Conservation (phyloP, 768 basidiomycete species). For the Exidia glandulosa region DNA sequence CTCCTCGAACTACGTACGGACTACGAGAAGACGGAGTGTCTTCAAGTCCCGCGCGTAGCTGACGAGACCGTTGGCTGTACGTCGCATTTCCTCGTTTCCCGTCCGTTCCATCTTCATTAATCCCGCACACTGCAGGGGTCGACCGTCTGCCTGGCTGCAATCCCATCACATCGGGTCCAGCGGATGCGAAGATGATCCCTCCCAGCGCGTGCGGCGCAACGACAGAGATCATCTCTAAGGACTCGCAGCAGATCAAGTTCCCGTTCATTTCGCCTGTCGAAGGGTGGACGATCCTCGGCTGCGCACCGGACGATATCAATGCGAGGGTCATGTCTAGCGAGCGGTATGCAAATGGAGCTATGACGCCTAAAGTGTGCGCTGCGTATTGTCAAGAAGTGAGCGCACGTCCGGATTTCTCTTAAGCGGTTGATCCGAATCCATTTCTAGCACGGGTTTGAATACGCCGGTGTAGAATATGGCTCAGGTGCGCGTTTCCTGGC, state of each 20-base stretch:
- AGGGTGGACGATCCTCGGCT: not conserved
- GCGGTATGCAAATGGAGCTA: too few relatives aligned
- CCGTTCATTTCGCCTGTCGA: not conserved
- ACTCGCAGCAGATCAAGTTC: not conserved
- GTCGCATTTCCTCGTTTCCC: not conserved
- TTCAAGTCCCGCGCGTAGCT: constrained; percentile 8
- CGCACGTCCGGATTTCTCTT: too few relatives aligned
- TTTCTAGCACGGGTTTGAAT: too few relatives aligned
- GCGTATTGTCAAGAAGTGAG: too few relatives aligned
- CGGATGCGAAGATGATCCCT: not conserved
- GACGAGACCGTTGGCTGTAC: constrained; percentile 8
- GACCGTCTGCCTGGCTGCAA: constrained; percentile 13
- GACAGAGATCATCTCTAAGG: not conserved
- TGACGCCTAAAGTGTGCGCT: too few relatives aligned
- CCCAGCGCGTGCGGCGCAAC: not conserved
- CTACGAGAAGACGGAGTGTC: constrained; percentile 4
- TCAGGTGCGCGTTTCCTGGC: too few relatives aligned
- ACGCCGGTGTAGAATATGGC: too few relatives aligned
- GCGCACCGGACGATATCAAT: not conserved
- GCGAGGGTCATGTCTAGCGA: too few relatives aligned
- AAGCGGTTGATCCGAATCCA: too few relatives aligned
- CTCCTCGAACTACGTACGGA: constrained; percentile 10
- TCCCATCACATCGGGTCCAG: constrained; percentile 6
- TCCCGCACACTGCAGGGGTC: not conserved
- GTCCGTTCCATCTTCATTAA: not conserved